Conservation (phyloP, 1,284 basidiomycete species). For the Cerioporus squamosus region DNA sequence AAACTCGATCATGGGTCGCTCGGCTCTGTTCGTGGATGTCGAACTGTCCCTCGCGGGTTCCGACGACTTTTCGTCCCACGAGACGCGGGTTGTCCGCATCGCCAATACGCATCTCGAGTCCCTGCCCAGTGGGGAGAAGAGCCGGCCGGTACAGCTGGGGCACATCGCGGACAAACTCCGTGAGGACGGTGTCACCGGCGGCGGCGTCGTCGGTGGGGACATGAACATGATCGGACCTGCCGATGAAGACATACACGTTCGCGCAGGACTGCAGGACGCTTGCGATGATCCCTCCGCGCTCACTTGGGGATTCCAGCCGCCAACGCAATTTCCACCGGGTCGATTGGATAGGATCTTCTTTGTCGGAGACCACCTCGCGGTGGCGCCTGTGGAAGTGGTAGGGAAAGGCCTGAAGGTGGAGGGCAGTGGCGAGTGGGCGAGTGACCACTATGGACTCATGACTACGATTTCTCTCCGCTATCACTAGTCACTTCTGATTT, state of each 20-base stretch:
- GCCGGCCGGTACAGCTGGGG: slow-evolving; percentile 56
- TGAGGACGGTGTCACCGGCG: slow-evolving; percentile 51
- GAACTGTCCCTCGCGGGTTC: slow-evolving; percentile 42
- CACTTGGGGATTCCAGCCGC: slow-evolving; percentile 72
- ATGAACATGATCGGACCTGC: slow-evolving; percentile 62
- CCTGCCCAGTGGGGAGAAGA: slow-evolving; percentile 44
- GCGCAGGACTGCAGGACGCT: slow-evolving; percentile 57
- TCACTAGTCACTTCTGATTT: no score
- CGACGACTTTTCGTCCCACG: background rate
- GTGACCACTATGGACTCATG: slow-evolving; percentile 68
- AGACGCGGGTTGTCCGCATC: slow-evolving; percentile 47
- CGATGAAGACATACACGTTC: slow-evolving; percentile 46
- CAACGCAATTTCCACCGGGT: slow-evolving; percentile 45
- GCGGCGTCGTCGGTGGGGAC: slow-evolving; percentile 62
- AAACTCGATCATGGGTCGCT: slow-evolving; percentile 51
- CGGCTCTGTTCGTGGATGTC: slow-evolving; percentile 61
- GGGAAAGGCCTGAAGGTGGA: slow-evolving; percentile 53
- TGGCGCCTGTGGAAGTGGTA: slow-evolving; percentile 49
- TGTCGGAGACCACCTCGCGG: slow-evolving; percentile 46
- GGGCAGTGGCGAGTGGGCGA: slow-evolving; percentile 49
- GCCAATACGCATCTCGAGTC: slow-evolving; percentile 77
- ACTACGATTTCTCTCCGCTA: slow-evolving; percentile 34
- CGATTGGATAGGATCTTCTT: slow-evolving; percentile 72
- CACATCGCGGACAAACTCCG: slow-evolving; percentile 53
- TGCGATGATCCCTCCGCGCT: slow-evolving; percentile 45